Evolutionary conservation across 768 basidiomycete species (phyloP).

Genomic region (Naematelia aurantialba): DNA sequence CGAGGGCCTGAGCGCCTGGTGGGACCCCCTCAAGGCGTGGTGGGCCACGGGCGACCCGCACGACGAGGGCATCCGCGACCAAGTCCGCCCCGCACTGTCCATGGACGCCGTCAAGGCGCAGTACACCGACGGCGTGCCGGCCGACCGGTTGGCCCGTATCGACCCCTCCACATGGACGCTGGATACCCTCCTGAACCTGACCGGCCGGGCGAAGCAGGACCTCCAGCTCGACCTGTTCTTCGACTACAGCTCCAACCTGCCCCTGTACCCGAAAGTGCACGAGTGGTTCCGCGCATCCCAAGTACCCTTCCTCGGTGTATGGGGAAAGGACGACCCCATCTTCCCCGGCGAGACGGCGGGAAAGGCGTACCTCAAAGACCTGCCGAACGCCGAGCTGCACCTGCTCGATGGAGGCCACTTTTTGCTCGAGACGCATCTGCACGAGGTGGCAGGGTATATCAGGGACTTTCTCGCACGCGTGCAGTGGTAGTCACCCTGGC

Average conservation of each 20-base stretch:
- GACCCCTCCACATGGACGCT: conserved; percentile 52
- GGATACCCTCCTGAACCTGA: conserved; percentile 53
- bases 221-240: conserved; percentile 55
- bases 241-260: conserved; percentile 54
- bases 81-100: conserved; percentile 50
- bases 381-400: conserved; percentile 51
- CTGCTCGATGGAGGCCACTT: conserved; percentile 56
- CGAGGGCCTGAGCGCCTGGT: conserved; percentile 53
- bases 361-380: conserved; percentile 53
- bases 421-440: conserved; percentile 53
- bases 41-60: conserved; percentile 14
- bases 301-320: conserved; percentile 55
- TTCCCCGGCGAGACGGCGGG: conserved; percentile 54
- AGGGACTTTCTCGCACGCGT: conserved; percentile 43
- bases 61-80: conserved; percentile 4
- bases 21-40: conserved; percentile 26
- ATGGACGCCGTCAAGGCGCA: conserved; percentile 8
- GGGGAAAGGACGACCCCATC: conserved; percentile 56
- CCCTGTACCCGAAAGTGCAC: conserved; percentile 55
- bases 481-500: not conserved
- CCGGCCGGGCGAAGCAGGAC: conserved; percentile 49
- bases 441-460: conserved; percentile 50
- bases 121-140: conserved; percentile 48
- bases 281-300: conserved; percentile 52
- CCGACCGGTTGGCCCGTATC: conserved; percentile 37